Conservation (phyloP, 805 yeast species). For the Brettanomyces custersianus region DNA sequence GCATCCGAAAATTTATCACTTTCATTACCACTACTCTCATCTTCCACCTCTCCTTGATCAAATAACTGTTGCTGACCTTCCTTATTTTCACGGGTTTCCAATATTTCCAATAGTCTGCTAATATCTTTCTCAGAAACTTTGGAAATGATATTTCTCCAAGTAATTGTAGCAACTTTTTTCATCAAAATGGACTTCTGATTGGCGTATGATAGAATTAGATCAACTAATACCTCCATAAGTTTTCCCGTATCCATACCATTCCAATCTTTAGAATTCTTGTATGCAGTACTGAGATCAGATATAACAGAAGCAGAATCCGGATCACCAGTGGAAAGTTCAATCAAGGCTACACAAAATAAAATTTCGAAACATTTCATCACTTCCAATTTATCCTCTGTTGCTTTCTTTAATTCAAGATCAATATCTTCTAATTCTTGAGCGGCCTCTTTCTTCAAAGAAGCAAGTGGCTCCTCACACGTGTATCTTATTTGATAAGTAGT, state of each 20-base stretch:
- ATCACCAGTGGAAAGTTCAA: conserved; percentile 73
- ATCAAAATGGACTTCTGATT: conserved; percentile 50
- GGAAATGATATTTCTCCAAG: conserved; percentile 41
- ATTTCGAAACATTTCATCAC: conserved; percentile 53
- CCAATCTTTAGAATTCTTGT: conserved; percentile 27
- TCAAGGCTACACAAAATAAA: conserved; percentile 62
- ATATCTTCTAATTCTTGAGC: conserved; percentile 39
- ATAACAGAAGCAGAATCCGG: conserved; percentile 68
- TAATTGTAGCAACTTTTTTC: conserved; percentile 44
- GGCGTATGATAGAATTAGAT: conserved; percentile 47
- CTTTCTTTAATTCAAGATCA: conserved; percentile 22
- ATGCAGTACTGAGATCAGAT: conserved; percentile 62
- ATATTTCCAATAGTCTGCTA: conserved; percentile 42
- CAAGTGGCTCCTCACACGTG: conserved; percentile 28
- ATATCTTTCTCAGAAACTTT: conserved; percentile 37
- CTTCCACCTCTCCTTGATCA: conserved; percentile 48
- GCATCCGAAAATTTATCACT: conserved; percentile 24
- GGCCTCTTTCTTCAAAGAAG: conserved; percentile 36
- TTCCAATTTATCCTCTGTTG: conserved; percentile 12
- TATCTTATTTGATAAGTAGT: background rate
- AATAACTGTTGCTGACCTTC: conserved; percentile 74
- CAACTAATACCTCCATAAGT: conserved; percentile 29
- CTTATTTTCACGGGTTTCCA: conserved; percentile 63
- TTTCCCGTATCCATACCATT: conserved; percentile 30
- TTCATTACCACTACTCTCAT: conserved; percentile 41